Evolutionary conservation across 1,139 yeast genomes (phyloP), one percentile per base, ranked within the genome.

Genomic region (Saccharomyces hybrid): DNA sequence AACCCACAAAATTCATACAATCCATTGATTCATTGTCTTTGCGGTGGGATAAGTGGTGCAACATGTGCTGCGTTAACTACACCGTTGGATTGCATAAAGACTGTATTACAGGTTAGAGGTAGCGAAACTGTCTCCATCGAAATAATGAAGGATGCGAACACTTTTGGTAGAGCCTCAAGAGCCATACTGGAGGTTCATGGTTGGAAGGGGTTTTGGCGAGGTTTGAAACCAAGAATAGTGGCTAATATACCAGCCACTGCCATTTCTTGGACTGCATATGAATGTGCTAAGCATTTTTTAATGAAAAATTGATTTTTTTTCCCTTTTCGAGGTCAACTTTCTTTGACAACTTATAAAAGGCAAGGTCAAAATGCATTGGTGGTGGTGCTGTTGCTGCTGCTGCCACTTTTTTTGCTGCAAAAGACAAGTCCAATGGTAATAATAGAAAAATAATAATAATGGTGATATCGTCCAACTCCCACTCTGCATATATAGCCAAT

Each of bases 191-290:
- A 75, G 55, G 78, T 79, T 50, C 82, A 84, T 55, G 97, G 97
- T 3, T 62, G 79, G 60, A 63, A 64, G 41, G 95, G 96, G 0
- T 91, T 93, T 70, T 70, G 79, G 66, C 78, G 96, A 65, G 99
- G 99, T 28, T 76, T 91, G 67, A 84, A 85, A 67, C 98, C 99
- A 50, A 82, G 99, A 71, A 84, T 95, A 54, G 84, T 93, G 44
- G 88, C 95, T 60, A 90, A 91, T 70, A 91, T 93, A 70, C 99
- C 99, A 23, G 86, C 96, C 50, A 91, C 99, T 11, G 99, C 99
- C 34, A 91, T 93, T 58, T 85, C 96, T 60, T 93, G 99, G 99
- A 93, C 98, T 1, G 91, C 97, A 25, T 93, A 95, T 71, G 99
- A 93, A 70, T 88, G 91, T 95, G 98, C 97, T 47, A 93, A 93